A percentile compares a stretch with the other conserved stretches of the same genome.
These are phyloP conservation scores for Pythium aphanidermatum DNA, from an alignment of 352 stramenopile species.

Conservation along the genomic window DNA sequence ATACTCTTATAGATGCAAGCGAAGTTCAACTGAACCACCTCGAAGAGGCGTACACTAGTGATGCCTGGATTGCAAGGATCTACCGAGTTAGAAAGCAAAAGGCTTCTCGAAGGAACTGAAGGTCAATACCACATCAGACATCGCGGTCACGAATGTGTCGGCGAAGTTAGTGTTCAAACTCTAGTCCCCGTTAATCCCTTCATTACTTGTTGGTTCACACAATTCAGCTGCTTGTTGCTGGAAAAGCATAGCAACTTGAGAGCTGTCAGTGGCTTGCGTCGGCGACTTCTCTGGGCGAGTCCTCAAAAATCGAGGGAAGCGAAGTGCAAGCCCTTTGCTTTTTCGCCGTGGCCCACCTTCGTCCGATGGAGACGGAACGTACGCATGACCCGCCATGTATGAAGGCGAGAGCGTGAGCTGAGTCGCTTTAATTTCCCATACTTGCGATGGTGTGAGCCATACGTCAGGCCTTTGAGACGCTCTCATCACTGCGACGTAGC, in stretches of 20 bases:
- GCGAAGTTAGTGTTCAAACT: too few relatives aligned
- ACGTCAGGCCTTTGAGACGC: conserved; percentile 61
- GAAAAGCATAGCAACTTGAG: conserved; percentile 88
- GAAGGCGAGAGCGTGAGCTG: conserved; percentile 95
- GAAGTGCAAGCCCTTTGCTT: conserved; percentile 91
- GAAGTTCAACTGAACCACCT: conserved; percentile 79
- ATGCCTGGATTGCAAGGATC: conserved; percentile 93
- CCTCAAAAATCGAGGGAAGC: conserved; percentile 98
- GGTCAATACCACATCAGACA: too few relatives aligned
- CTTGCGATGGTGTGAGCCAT: conserved; percentile 92
- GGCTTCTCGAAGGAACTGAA: too few relatives aligned
- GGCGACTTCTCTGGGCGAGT: conserved; percentile 94
- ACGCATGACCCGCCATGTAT: conserved; percentile 87
- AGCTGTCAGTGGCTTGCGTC: conserved; percentile 91
- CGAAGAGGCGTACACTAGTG: conserved; percentile 89
- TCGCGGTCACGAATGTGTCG: too few relatives aligned
- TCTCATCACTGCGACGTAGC: conserved; percentile 7
- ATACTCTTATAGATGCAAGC: conserved; percentile 42
- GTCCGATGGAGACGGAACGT: neutral
- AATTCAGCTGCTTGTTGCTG: conserved; percentile 26
- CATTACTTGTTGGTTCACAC: neutral
- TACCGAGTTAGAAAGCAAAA: conserved; percentile 51
- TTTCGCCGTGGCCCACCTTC: neutral
- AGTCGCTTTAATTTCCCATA: conserved; percentile 99
- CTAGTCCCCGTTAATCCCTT: too few relatives aligned